phyloP scores from a whole-genome alignment of 2,329 filamentous ascomycete genomes.

The Aspergillus pseudonomiae region DNA sequence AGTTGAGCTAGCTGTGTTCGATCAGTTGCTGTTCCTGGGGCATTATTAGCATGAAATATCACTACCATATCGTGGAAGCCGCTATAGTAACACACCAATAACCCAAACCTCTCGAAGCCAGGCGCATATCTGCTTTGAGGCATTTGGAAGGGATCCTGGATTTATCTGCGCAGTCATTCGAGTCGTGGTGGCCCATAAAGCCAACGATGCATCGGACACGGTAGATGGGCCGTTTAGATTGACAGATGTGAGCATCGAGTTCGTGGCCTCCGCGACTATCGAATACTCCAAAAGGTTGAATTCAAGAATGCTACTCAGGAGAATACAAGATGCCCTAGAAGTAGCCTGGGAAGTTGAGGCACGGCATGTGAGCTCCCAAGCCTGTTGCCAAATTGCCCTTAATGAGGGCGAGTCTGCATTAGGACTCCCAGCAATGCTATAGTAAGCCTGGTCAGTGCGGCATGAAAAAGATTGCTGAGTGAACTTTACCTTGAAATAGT shows the following conservation, averaged over 20 bases:
- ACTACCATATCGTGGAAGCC: neutral
- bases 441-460: slow-evolving; percentile 13
- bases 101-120: slow-evolving; percentile 86
- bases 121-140: slow-evolving; percentile 71
- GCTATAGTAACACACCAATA: slow-evolving; percentile 61
- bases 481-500: slow-evolving; percentile 72
- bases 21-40: slow-evolving; percentile 61
- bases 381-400: slow-evolving; percentile 64
- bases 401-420: slow-evolving; percentile 46
- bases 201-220: slow-evolving; percentile 77
- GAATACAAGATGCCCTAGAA: slow-evolving; percentile 75
- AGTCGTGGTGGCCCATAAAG: slow-evolving; percentile 71
- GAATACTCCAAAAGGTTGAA: slow-evolving; percentile 68
- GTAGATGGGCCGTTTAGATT: slow-evolving; percentile 79
- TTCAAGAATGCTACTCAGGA: slow-evolving; percentile 70
- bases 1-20: slow-evolving; percentile 66
- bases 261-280: slow-evolving; percentile 68
- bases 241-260: slow-evolving; percentile 72
- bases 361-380: slow-evolving; percentile 75
- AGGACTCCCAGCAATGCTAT: slow-evolving; percentile 37
- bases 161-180: slow-evolving; percentile 67
- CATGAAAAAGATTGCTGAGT: neutral
- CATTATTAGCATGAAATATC: slow-evolving; percentile 8
- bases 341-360: slow-evolving; percentile 70
- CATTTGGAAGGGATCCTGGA: slow-evolving; percentile 68